Conservation (phyloP, 2,329 filamentous ascomycete genomes). For the Magnaporthales sp. region DNA sequence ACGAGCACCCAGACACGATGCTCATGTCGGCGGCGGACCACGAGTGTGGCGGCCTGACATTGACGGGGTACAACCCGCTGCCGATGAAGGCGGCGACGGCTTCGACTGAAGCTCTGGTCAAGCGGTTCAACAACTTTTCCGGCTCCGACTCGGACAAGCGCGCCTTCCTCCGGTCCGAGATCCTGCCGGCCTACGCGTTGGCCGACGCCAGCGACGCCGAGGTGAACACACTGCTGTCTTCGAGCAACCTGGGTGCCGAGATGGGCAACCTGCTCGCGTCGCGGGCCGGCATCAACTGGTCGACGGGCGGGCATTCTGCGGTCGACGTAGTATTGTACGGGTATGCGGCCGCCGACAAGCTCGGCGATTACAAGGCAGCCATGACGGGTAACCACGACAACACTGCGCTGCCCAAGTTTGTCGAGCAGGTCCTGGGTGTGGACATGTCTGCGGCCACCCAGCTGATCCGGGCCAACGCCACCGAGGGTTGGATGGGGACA, state of each 20-base stretch:
- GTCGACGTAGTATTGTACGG: constrained; percentile 27
- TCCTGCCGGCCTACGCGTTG: constrained; percentile 23
- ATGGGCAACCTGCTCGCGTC: constrained; percentile 19
- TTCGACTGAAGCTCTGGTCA: constrained; percentile 21
- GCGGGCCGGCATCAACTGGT: constrained; percentile 13
- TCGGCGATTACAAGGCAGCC: constrained; percentile 13
- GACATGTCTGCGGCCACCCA: constrained; percentile 17
- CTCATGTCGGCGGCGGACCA: constrained; percentile 31
- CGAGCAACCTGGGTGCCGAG: constrained; percentile 17
- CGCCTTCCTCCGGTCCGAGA: constrained; percentile 17
- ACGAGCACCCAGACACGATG: constrained; percentile 26
- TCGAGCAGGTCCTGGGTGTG: constrained; percentile 18
- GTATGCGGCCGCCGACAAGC: constrained; percentile 16
- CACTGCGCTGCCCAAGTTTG: constrained; percentile 18
- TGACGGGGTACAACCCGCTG: constrained; percentile 26
- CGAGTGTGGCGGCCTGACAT: constrained; percentile 28
- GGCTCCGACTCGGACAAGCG: constrained; percentile 19
- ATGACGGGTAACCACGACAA: constrained; percentile 21
- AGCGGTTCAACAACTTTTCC: constrained; percentile 4
- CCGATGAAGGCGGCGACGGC: constrained; percentile 19
- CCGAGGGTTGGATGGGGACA: constrained; percentile 4
- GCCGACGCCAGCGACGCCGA: constrained; percentile 19
- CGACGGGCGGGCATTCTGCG: constrained; percentile 25
- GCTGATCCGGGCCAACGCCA: constrained; percentile 12
- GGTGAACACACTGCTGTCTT: constrained; percentile 18